These are phyloP conservation scores for Ballota nigra DNA, from an alignment of 257 asterid species.

Conservation along the genomic window DNA sequence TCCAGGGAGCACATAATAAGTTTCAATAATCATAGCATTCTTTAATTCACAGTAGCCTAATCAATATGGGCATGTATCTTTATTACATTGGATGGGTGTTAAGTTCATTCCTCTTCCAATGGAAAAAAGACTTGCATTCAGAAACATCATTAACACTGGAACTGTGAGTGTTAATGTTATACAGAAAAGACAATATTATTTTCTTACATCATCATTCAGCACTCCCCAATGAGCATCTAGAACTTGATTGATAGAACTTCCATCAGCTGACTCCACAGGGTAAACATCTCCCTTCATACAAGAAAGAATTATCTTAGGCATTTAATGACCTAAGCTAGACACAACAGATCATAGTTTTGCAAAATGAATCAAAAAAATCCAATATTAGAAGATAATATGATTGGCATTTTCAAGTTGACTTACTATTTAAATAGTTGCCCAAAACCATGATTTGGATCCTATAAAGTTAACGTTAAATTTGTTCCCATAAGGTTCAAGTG, in stretches of 20 bases:
- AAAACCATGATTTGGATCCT: background rate
- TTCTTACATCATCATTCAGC: constrained; percentile 84
- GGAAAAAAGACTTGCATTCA: constrained; percentile 3
- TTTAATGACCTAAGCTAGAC: background rate
- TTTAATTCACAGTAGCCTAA: constrained; percentile 5
- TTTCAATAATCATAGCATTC: background rate
- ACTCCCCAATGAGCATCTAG: constrained; percentile 99
- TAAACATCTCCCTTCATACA: constrained; percentile 90
- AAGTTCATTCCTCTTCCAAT: constrained; percentile 1
- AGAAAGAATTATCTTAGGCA: constrained; percentile 29
- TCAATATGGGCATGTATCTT: background rate
- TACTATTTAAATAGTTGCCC: background rate
- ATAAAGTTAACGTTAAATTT: background rate
- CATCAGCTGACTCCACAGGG: constrained; percentile 73
- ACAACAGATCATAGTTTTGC: background rate
- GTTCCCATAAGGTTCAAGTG: background rate
- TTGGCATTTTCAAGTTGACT: constrained; percentile 1
- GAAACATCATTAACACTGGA: background rate
- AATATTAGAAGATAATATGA: background rate
- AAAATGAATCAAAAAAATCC: background rate
- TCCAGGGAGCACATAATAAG: constrained; percentile 6
- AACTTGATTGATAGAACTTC: constrained; percentile 56
- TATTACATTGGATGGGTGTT: background rate
- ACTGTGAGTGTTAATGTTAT: background rate
- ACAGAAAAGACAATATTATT: constrained; percentile 3